Evolutionary conservation across 2,329 filamentous ascomycete genomes (phyloP), one percentile per base, ranked within the genome.

Genomic region (Pseudocercospora fuligena): DNA sequence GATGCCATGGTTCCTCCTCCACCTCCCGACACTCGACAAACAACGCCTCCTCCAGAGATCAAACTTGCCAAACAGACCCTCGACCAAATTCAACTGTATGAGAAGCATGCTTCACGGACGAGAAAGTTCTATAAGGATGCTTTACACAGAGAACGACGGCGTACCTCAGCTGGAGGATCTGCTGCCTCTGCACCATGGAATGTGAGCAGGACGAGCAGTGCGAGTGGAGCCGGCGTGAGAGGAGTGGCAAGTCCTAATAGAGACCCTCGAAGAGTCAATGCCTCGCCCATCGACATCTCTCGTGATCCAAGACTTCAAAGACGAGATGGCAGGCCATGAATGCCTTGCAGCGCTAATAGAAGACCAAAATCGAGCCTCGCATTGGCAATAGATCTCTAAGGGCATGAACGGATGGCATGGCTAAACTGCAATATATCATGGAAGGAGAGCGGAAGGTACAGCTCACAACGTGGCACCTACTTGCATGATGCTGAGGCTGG

Each of bases 101-200:
- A 74, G 23, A 33, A 61, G 25, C 69, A 68, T 36, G 72, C 71
- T 7, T 46, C 43, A 46, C 47, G 49, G 25, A 54, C 63, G 11
- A 62, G 47, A 25, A 67, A 70, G 25, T 70, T 68, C 61, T 74
- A 73, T 51, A 51, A 61, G 21, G 63, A 67, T 29, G 71, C 72
- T 3, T 54, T 73, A 29, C 53, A 66, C 6, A 36, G 33, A 25
- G 56, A 43, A 33, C 56, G 31, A 33, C 56, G 56, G 9, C 56
- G 56, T 21, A 58, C 14, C 9, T 58, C 56, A 14, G 23, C 33
- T 9, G 56, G 31, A 14, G 56, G 56, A 14, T 58, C 31, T 40
- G 33, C n/a, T 23, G 23, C 12, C 3, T 19, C 56, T 21, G 31
- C n/a, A 11, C 56, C 56, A 25, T 36, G 56, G 56, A 58, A 58